Evolutionary conservation across 805 yeast species (phyloP).

Genomic region (Yamadazyma laniorum): DNA sequence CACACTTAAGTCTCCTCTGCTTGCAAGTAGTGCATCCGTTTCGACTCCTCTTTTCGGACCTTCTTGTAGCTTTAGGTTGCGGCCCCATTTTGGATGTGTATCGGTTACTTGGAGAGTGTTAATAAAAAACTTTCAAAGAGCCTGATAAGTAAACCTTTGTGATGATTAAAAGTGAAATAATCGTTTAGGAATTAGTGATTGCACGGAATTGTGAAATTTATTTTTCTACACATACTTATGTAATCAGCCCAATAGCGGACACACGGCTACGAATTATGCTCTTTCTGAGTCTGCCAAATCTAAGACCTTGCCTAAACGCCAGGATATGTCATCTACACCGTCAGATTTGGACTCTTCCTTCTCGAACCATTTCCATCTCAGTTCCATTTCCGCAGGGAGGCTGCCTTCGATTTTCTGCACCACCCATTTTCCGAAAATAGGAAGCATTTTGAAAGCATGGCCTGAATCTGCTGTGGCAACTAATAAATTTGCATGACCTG

Average conservation of each 20-base stretch:
- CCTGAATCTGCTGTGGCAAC: slow-evolving; percentile 42
- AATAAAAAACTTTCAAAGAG: too few species aligned
- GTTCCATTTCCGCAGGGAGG: slow-evolving; percentile 5
- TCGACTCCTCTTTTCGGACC: slow-evolving; percentile 19
- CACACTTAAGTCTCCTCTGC: slow-evolving; percentile 17
- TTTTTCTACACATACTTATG: too few species aligned
- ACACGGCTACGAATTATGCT: too few species aligned
- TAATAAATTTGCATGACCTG: slow-evolving; percentile 25
- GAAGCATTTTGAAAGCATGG: slow-evolving; percentile 38
- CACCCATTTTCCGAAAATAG: slow-evolving; percentile 28
- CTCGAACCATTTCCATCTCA: slow-evolving; percentile 14
- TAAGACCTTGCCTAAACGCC: slow-evolving; percentile 14
- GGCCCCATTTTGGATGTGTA: too few species aligned
- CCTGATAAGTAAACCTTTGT: too few species aligned
- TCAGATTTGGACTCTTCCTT: slow-evolving; percentile 2
- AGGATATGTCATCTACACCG: slow-evolving; percentile 10
- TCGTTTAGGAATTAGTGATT: too few species aligned
- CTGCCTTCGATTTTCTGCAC: slow-evolving; percentile 11
- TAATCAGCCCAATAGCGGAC: too few species aligned
- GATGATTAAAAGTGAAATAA: too few species aligned
- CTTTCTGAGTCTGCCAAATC: slow-evolving; percentile 6
- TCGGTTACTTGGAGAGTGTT: too few species aligned
- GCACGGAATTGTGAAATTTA: too few species aligned
- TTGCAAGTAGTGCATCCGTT: slow-evolving; percentile 18
- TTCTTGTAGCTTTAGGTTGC: slow-evolving; percentile 6